These are phyloP conservation scores for Ilex asprella DNA, from an alignment of 257 asterid genomes.

Conservation along the genomic window DNA sequence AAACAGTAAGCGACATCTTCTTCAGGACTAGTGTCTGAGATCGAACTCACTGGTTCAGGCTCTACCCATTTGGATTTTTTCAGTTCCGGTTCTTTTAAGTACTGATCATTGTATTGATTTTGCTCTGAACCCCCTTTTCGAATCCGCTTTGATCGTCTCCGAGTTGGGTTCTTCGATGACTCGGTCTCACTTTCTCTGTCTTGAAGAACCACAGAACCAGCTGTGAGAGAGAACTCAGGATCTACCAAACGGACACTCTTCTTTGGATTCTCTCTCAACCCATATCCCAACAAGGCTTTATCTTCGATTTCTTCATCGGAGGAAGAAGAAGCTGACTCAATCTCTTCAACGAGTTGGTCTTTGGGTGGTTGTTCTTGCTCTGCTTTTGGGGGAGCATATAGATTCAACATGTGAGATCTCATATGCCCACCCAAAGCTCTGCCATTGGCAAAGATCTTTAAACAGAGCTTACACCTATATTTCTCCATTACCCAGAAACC, in stretches of 20 bases:
- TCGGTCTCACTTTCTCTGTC: not conserved
- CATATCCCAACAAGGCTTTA: not conserved
- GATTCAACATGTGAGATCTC: conserved; percentile 3
- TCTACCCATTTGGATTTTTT: not conserved
- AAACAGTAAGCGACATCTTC: conserved; percentile 22
- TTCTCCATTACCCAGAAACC: not conserved
- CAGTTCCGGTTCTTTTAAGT: not conserved
- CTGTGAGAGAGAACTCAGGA: not conserved
- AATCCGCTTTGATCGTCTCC: not conserved
- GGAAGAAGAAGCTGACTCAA: not conserved
- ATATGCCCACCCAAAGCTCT: conserved; percentile 1
- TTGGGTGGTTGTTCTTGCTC: not conserved
- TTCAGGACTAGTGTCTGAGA: not conserved
- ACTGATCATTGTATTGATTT: not conserved
- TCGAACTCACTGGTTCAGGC: not conserved
- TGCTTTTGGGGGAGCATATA: not conserved
- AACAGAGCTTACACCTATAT: not conserved
- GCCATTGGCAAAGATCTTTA: not conserved
- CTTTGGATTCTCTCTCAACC: not conserved
- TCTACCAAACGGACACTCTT: not conserved
- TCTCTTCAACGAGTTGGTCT: not conserved
- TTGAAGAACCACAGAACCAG: not conserved
- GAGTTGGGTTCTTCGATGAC: not conserved
- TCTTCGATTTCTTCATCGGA: conserved; percentile 10
- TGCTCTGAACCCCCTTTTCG: not conserved